Evolutionary conservation across 2,329 filamentous ascomycete species (phyloP), one percentile per base, ranked within the genome.

Genomic region (Monascus ruber): DNA sequence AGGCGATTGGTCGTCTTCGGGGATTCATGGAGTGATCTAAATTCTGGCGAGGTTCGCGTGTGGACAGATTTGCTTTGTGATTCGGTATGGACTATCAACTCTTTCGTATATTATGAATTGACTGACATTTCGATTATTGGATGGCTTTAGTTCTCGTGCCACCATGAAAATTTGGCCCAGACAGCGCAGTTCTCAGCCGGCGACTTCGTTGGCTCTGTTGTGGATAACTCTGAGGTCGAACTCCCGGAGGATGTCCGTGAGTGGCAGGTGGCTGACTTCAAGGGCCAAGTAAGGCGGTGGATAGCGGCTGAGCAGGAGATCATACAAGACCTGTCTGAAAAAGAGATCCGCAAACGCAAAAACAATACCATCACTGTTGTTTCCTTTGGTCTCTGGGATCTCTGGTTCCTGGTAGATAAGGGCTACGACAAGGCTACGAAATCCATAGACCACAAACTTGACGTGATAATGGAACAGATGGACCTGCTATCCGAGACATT

Each of bases 311-410:
- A 66, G 46, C 38, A 51, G 36, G 37, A 44, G n/a, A 39, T 48
- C 27, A 35, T 53, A 31, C 37, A 45, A 24, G 41, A 42, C 1
- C 37, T 59, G 25, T 46, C 47, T 5, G 40, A 39, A 33, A 47
- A 58, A n/a, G 43, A 49, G 17, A 40, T 56, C 26, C 40, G 40
- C 28, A 41, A 40, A 6, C 53, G 54, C 6, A 47, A 54, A 39
- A 52, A 58, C 17, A 52, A 49, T 27, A 62, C 60, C 6, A 51
- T 63, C 29, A 56, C 63, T 38, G 49, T 54, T 6, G 47, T 64
- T 4, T 60, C 58, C 10, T 65, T 65, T 45, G 59, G 60, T 5
- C 40, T 63, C 7, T 63, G 58, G 60, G 62, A 65, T 40, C 35
- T 65, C 35, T 65, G 59, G 61, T 56, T 56, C 29, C 41, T 60